A percentile compares a stretch with the other conserved stretches of the same genome.
Evolutionary conservation across 495 filamentous ascomycete genomes (phyloP).

Genomic region (Xanthoparmelia taractica): DNA sequence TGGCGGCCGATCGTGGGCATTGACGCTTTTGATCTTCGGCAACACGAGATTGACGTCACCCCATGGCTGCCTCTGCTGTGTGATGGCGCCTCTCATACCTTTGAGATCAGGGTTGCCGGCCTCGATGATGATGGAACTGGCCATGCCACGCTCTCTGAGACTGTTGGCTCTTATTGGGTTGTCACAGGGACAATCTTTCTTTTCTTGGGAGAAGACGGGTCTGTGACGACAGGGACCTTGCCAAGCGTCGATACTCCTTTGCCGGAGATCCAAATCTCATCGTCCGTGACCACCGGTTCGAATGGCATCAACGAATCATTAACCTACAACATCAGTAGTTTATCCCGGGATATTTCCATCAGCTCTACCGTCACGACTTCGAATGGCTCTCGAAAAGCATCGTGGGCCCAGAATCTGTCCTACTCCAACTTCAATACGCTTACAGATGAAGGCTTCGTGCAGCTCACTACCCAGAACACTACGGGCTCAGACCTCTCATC

Average conservation of each 20-base stretch:
- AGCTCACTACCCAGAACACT: slow-evolving; percentile 55
- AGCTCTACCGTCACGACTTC: slow-evolving; percentile 44
- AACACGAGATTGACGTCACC: slow-evolving; percentile 79
- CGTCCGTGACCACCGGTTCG: slow-evolving; percentile 35
- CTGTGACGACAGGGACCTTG: slow-evolving; percentile 43
- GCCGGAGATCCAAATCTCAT: slow-evolving; percentile 39
- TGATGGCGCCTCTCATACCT: slow-evolving; percentile 56
- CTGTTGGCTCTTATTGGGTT: slow-evolving; percentile 66
- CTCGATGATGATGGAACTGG: slow-evolving; percentile 46
- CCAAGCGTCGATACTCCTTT: slow-evolving; percentile 33
- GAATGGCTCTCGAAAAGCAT: slow-evolving; percentile 30
- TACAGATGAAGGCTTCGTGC: slow-evolving; percentile 50
- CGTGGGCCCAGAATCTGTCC: slow-evolving; percentile 57
- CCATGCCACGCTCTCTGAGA: slow-evolving; percentile 46
- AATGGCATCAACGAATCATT: slow-evolving; percentile 56
- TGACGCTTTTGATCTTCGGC: slow-evolving; percentile 72
- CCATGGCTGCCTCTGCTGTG: slow-evolving; percentile 65
- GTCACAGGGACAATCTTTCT: slow-evolving; percentile 79
- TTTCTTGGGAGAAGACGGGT: slow-evolving; percentile 49
- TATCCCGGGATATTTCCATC: slow-evolving; percentile 49
- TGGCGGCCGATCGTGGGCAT: slow-evolving; percentile 84
- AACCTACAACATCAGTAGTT: slow-evolving; percentile 47
- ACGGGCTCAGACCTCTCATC: slow-evolving; percentile 49
- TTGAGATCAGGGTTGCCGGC: slow-evolving; percentile 63
- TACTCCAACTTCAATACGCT: slow-evolving; percentile 54